phyloP scores from a whole-genome alignment of 495 filamentous ascomycete species.

The Chaetomidium leptoderma region DNA sequence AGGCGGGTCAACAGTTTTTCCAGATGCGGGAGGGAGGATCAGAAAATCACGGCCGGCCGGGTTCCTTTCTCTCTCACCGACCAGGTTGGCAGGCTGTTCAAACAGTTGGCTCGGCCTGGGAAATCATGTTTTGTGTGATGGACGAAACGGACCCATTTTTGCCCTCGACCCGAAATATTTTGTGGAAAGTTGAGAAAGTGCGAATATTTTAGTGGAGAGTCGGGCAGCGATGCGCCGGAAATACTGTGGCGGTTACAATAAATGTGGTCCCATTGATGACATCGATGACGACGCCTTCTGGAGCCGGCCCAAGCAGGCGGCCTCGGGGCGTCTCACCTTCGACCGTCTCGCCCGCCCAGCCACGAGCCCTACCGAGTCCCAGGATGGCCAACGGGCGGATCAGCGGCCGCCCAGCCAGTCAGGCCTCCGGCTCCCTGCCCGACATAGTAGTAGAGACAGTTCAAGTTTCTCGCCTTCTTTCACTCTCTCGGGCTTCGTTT shows the following conservation, averaged over 20 bases:
- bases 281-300: neutral
- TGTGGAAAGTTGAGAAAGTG: no score
- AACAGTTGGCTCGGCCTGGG: neutral
- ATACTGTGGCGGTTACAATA: neutral
- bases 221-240: neutral
- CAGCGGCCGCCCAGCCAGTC: neutral
- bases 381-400: conserved; percentile 2
- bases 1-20: neutral
- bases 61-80: neutral
- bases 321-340: conserved; percentile 10
- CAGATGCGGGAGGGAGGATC: neutral
- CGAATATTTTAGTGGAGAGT: neutral
- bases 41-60: neutral
- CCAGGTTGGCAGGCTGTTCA: neutral
- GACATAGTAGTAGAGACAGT: no score
- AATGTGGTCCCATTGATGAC: neutral
- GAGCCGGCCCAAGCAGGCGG: neutral
- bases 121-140: conserved; percentile 3
- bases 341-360: neutral
- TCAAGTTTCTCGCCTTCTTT: no score
- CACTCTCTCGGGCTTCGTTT: no score
- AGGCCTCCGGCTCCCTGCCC: neutral
- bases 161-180: conserved; percentile 3
- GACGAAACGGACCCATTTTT: neutral
- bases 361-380: neutral